These are phyloP conservation scores for Candida ascalaphidarum DNA, from an alignment of 805 yeast genomes.

Conservation along the genomic window DNA sequence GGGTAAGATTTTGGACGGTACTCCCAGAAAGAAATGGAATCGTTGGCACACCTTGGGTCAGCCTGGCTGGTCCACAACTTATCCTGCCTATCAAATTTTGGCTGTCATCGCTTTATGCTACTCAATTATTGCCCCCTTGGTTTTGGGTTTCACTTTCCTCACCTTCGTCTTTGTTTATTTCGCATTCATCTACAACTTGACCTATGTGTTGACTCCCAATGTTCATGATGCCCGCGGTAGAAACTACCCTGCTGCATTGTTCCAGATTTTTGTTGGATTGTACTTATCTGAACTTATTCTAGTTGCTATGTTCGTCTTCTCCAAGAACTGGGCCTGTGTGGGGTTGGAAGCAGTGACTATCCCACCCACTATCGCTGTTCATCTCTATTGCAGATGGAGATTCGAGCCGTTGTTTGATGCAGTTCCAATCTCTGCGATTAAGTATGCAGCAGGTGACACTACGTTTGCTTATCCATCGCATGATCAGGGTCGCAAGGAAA, in stretches of 20 bases:
- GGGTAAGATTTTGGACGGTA: constrained; percentile 65
- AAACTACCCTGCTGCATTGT: constrained; percentile 62
- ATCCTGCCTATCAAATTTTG: constrained; percentile 71
- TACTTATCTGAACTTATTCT: constrained; percentile 67
- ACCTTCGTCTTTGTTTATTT: constrained; percentile 49
- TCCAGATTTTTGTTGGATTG: constrained; percentile 63
- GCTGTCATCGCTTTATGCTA: constrained; percentile 67
- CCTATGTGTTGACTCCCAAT: constrained; percentile 52
- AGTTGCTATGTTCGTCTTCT: constrained; percentile 65
- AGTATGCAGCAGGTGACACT: constrained; percentile 35
- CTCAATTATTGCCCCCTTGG: constrained; percentile 69
- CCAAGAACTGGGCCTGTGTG: constrained; percentile 72
- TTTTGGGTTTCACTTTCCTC: constrained; percentile 57
- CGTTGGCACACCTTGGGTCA: constrained; percentile 56
- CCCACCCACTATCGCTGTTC: constrained; percentile 50
- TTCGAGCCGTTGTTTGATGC: constrained; percentile 58
- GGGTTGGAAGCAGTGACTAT: constrained; percentile 58
- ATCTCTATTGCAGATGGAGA: constrained; percentile 47
- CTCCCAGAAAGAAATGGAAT: constrained; percentile 90
- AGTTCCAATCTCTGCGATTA: constrained; percentile 62
- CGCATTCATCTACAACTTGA: constrained; percentile 55
- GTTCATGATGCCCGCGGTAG: constrained; percentile 62
- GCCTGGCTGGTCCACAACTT: constrained; percentile 75
- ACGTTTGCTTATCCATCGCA: constrained; percentile 45
- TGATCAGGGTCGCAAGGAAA: constrained; percentile 60